Evolutionary conservation across 129 eudicot genomes (phyloP), one percentile per base, ranked within the genome.

Genomic region (Apium graveolens): DNA sequence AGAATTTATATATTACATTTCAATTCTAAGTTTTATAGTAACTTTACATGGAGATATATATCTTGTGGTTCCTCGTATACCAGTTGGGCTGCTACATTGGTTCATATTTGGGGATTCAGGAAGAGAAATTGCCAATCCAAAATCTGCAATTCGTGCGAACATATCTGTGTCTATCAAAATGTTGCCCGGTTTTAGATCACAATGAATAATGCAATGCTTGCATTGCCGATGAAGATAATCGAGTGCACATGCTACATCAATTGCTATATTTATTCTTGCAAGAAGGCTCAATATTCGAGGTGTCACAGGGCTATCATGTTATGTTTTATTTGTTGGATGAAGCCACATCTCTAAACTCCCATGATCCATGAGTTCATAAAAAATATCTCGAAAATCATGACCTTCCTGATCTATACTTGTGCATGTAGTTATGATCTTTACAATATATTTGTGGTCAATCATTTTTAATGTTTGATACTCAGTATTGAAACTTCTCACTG

Each of bases 181-280:
- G 80, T 89, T 89, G 78, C 92, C 80, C 7, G 92, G 92, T 79
- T 88, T 88, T 74, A 89, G 49, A 66, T 89, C 92, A 76, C 92
- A 86, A 11, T 89, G 92, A 70, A 89, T 75, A 1, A 86, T 81
- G 4, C 86, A 79, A 43, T 82, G 75, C 76, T 81, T 82, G 3
- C 83, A 79, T 18, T 76, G 80, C 38, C 78, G 77, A 79, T 86
- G 92, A 24, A 89, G 85, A 79, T 89, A 89, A 72, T 78, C 82
- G 4, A 89, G 73, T 14, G 90, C 90, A 42, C 75, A 21, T 32
- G 88, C 92, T 27, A 89, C 85, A 60, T 86, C 92, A 38, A 89
- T 80, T 0, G 86, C 88, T 44, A 89, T 53, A 27, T 78, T 80
- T 38, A 89, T 69, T 70, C 90, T 82, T 42, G 85, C 82, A 73